phyloP scores from a whole-genome alignment of 2,329 filamentous ascomycete species.

The Coleophoma crateriformis region DNA sequence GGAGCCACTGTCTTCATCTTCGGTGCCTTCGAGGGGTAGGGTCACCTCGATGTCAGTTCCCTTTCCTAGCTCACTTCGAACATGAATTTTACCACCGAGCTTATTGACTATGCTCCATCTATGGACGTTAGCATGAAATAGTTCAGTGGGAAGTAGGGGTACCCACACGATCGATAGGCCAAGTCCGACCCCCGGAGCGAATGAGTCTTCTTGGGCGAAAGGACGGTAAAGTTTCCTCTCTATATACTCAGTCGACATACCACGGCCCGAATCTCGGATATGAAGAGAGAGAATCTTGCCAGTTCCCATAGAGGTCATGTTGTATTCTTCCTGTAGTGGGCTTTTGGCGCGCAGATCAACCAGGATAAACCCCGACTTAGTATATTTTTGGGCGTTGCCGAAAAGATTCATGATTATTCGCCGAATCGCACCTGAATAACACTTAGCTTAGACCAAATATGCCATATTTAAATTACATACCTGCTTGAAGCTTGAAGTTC shows the following conservation, averaged over 20 bases:
- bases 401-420: slow-evolving; percentile 53
- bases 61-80: slow-evolving; percentile 44
- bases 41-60: slow-evolving; percentile 49
- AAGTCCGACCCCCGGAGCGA: slow-evolving; percentile 54
- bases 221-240: slow-evolving; percentile 51
- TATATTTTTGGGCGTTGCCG: slow-evolving; percentile 57
- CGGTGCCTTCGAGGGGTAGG: slow-evolving; percentile 27
- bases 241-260: slow-evolving; percentile 55
- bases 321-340: slow-evolving; percentile 17
- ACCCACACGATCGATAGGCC: slow-evolving; percentile 58
- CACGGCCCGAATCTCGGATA: slow-evolving; percentile 56
- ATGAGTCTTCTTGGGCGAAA: slow-evolving; percentile 53
- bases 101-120: slow-evolving; percentile 46
- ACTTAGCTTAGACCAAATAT: no score
- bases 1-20: neutral
- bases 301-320: neutral
- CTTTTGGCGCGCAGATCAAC: slow-evolving; percentile 25
- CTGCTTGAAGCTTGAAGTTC: slow-evolving; percentile 19
- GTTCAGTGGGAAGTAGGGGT: neutral
- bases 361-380: slow-evolving; percentile 42
- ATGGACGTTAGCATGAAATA: neutral
- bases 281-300: slow-evolving; percentile 26
- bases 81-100: slow-evolving; percentile 53
- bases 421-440: slow-evolving; percentile 12
- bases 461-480: slow-evolving; percentile 2